Percentiles rank a stretch among this genome's conserved stretches.
phyloP scores from a whole-genome alignment of 129 eudicot genomes.

The Chrysanthemum seticuspe region DNA sequence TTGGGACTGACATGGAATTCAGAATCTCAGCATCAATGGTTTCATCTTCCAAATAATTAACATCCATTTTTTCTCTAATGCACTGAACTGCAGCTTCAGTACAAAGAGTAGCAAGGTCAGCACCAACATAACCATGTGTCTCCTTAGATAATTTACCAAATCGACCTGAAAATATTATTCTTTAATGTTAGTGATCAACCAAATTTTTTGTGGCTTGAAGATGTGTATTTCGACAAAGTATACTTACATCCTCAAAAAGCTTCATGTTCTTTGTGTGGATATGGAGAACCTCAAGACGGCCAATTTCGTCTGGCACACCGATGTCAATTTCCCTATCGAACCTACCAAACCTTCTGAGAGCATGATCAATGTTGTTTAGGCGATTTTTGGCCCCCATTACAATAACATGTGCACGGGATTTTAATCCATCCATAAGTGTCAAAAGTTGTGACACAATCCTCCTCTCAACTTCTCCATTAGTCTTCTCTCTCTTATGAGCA shows the following conservation, averaged over 20 bases:
- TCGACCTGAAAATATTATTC: constrained; percentile 45
- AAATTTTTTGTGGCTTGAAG: neutral
- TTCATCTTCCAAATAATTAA: constrained; percentile 65
- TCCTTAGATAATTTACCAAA: constrained; percentile 57
- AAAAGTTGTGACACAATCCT: too few relatives aligned
- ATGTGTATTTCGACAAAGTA: neutral
- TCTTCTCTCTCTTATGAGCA: too few relatives aligned
- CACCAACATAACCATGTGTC: constrained; percentile 73
- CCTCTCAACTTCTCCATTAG: too few relatives aligned
- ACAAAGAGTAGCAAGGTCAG: constrained; percentile 76
- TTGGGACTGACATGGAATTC: constrained; percentile 26
- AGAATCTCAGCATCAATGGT: constrained; percentile 67
- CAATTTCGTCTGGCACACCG: constrained; percentile 10
- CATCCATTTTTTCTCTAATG: constrained; percentile 78
- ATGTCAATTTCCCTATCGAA: constrained; percentile 16
- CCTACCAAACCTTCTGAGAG: too few relatives aligned
- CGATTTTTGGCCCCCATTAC: too few relatives aligned
- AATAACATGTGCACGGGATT: too few relatives aligned
- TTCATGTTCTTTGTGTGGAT: constrained; percentile 15
- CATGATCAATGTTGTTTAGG: too few relatives aligned
- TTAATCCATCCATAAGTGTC: too few relatives aligned
- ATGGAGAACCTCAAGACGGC: constrained; percentile 7
- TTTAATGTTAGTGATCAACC: neutral
- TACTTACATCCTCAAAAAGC: constrained; percentile 12
- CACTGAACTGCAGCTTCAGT: constrained; percentile 89